Base-by-base conservation (phyloP, 768 basidiomycete species). In the Lentinula sp. region DNA sequence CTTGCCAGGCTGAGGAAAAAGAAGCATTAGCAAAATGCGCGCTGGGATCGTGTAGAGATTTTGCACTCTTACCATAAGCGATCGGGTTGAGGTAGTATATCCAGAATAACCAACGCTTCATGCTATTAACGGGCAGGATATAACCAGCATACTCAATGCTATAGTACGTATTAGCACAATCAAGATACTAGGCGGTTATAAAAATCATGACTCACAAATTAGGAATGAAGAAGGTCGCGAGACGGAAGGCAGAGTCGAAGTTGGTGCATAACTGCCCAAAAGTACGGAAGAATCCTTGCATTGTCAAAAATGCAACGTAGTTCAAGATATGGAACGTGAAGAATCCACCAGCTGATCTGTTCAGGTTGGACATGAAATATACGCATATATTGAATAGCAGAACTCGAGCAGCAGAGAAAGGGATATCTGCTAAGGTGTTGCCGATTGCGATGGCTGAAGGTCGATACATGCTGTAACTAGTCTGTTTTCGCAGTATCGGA, bases 81-180 rank as follows among this genome's bases (percentile, higher is more conserved):
- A 94, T 72, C 0, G 93, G 93, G 67, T 95, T 87, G 62, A 93
- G 69, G 71, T 93, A 93, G 74, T 82, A 90, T 34, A 93, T 86
- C 92, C 92, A 94, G 76, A 91, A 91, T 8, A 94, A 69, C 88
- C 88, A 93, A 46, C 85, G 76, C 69, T 91, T 88, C 88, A 91
- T 89, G 63, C 80, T 76, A 64, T 78, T 76, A 6, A 83, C 80
- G 0, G 87, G 87, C 61, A 91, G 83, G 56, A 85, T 80, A 68
- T 88, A 88, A 4, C 89, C 89, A 18, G 81, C 77, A 67, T 89
- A 93, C 65, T 85, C 76, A 57, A 91, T 75, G 68, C 76, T 78
- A 34, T 8, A 60, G 46, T 3, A 34, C 57, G 13, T 28, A 59
- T 54, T 31, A 11, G 18, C 23, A 32, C 32, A 3, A 45, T n/a